Conservation (phyloP, 805 yeast genomes). For the Osmozyma mogii region DNA sequence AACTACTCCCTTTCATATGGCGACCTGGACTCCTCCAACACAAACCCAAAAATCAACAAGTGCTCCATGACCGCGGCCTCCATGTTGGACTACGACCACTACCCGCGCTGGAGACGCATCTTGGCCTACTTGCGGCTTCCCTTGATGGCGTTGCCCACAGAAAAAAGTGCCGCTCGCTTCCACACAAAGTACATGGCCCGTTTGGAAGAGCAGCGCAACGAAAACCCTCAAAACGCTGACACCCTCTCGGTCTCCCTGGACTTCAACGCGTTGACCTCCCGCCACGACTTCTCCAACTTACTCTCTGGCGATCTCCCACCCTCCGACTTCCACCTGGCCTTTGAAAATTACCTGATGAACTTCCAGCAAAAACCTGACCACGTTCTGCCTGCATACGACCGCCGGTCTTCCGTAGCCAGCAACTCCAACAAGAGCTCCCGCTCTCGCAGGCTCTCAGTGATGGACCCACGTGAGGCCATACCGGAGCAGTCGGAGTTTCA, state of each 20-base stretch:
- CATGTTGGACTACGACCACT: conserved; percentile 21
- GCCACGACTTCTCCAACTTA: conserved; percentile 33
- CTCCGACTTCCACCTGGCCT: conserved; percentile 20
- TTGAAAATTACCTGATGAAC: conserved; percentile 24
- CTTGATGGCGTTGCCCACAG: conserved; percentile 37
- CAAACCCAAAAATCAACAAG: conserved; percentile 18
- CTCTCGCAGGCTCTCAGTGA: not conserved
- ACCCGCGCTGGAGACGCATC: conserved; percentile 32
- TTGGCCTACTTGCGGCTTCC: conserved; percentile 34
- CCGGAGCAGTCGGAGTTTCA: conserved; percentile 2
- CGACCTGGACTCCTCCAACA: conserved; percentile 17
- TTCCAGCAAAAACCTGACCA: no score
- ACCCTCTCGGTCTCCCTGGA: conserved; percentile 2
- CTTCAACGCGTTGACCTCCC: conserved; percentile 9
- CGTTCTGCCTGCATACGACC: no score
- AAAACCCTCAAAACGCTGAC: not conserved
- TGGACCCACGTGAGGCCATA: conserved; percentile 5
- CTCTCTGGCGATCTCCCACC: conserved; percentile 23
- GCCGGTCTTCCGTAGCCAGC: no score
- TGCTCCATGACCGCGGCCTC: conserved; percentile 22
- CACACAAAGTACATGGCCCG: conserved; percentile 8
- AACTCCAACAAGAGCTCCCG: not conserved
- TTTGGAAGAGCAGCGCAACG: conserved; percentile 1
- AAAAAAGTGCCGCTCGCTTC: conserved; percentile 19
- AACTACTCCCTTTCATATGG: conserved; percentile 3